These are phyloP conservation scores for Cryphonectria nitschkei DNA, from an alignment of 2,329 filamentous ascomycete species.

Conservation along the genomic window DNA sequence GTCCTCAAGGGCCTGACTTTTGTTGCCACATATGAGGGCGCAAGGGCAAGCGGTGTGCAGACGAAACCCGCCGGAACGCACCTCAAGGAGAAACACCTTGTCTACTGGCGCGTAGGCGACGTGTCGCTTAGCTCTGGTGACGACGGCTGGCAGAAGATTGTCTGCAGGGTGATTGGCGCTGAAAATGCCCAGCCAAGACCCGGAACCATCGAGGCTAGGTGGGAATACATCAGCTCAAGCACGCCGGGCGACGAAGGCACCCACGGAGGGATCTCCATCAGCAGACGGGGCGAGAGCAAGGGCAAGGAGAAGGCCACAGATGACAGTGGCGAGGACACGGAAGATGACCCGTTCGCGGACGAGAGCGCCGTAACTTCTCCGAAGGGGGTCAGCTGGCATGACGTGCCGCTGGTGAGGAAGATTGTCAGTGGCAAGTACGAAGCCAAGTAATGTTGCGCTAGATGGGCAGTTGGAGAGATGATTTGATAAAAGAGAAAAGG, in stretches of 20 bases:
- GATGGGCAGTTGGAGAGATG: neutral
- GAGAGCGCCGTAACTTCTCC: slow-evolving; percentile 42
- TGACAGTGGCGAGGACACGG: slow-evolving; percentile 42
- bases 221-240: slow-evolving; percentile 60
- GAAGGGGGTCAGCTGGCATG: slow-evolving; percentile 58
- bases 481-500: neutral
- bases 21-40: slow-evolving; percentile 71
- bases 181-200: slow-evolving; percentile 71
- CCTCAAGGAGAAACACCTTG: slow-evolving; percentile 72
- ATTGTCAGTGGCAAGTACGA: slow-evolving; percentile 78
- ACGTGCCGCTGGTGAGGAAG: slow-evolving; percentile 68
- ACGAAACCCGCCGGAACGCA: slow-evolving; percentile 82
- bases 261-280: slow-evolving; percentile 70
- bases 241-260: slow-evolving; percentile 35
- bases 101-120: slow-evolving; percentile 82
- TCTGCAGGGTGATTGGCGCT: slow-evolving; percentile 77
- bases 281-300: slow-evolving; percentile 53
- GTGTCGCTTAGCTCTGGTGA: slow-evolving; percentile 60
- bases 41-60: slow-evolving; percentile 67
- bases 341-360: slow-evolving; percentile 74
- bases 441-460: slow-evolving; percentile 43
- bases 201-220: slow-evolving; percentile 80
- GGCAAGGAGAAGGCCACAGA: slow-evolving; percentile 55
- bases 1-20: slow-evolving; percentile 73
- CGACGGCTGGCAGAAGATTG: slow-evolving; percentile 72